A percentile compares a stretch with the other conserved stretches of the same genome.
phyloP scores from a whole-genome alignment of 805 yeast genomes.

The Tetrapisispora pingtungensis region DNA sequence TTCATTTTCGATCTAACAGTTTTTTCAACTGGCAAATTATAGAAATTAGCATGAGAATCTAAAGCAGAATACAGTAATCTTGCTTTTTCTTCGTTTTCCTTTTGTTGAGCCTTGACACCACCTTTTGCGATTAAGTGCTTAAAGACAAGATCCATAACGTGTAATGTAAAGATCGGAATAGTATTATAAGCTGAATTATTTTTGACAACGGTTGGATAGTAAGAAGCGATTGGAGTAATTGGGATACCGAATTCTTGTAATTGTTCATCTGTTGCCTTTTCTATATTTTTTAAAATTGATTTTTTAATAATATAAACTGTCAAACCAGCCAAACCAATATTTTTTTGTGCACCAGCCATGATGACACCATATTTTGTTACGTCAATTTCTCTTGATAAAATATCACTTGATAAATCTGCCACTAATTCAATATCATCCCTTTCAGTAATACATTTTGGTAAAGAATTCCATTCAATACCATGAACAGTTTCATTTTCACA shows the following conservation, averaged over 20 bases:
- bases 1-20: constrained; percentile 79
- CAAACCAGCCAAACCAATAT: constrained; percentile 93
- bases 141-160: constrained; percentile 72
- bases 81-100: constrained; percentile 53
- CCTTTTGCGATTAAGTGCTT: constrained; percentile 54
- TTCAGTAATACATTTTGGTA: constrained; percentile 40
- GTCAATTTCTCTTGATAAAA: constrained; percentile 71
- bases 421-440: constrained; percentile 65
- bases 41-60: constrained; percentile 57
- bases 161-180: constrained; percentile 85
- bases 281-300: constrained; percentile 47
- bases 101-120: constrained; percentile 57
- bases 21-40: constrained; percentile 53
- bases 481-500: constrained; percentile 97
- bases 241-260: constrained; percentile 56
- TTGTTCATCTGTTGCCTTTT: constrained; percentile 48
- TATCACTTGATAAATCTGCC: constrained; percentile 91
- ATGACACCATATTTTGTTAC: constrained; percentile 78
- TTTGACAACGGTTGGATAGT: constrained; percentile 73
- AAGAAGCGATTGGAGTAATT: constrained; percentile 78
- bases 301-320: constrained; percentile 87
- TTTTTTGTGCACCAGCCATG: constrained; percentile 98
- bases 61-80: constrained; percentile 50
- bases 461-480: constrained; percentile 70
- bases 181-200: constrained; percentile 95